Percentiles rank a stretch among this genome's conserved stretches.
Conservation (phyloP, 306 rosid genomes). For the Hippophae rhamnoides region DNA sequence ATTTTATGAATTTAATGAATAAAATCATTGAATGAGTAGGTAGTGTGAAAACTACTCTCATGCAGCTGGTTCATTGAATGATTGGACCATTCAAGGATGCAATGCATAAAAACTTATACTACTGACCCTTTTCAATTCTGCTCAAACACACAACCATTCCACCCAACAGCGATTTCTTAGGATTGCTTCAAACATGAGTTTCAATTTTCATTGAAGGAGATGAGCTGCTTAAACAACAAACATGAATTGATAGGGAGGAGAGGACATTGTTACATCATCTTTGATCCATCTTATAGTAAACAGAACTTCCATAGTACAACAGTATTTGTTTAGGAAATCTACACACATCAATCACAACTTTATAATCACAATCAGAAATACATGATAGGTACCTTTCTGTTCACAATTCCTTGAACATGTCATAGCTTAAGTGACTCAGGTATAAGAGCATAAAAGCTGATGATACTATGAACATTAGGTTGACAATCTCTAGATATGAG, state of each 20-base stretch:
- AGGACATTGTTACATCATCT: slow-evolving; percentile 10
- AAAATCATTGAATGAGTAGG: neutral
- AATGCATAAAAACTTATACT: neutral
- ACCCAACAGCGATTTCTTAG: no score
- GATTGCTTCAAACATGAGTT: neutral
- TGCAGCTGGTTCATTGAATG: neutral
- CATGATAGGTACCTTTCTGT: neutral
- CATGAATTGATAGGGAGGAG: slow-evolving; percentile 1
- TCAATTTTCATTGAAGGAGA: slow-evolving; percentile 7
- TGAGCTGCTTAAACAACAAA: neutral
- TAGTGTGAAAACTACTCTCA: neutral
- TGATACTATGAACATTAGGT: slow-evolving; percentile 26
- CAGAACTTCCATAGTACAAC: neutral
- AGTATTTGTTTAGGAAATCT: slow-evolving; percentile 13
- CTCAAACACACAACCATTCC: no score
- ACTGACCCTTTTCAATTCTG: no score
- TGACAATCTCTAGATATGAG: slow-evolving; percentile 20
- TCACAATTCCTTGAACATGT: slow-evolving; percentile 7
- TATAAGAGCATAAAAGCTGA: slow-evolving; percentile 16
- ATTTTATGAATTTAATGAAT: no score
- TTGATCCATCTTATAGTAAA: neutral
- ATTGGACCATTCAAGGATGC: slow-evolving; percentile 9
- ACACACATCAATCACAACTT: slow-evolving; percentile 22
- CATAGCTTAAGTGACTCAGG: slow-evolving; percentile 16
- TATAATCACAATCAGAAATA: slow-evolving; percentile 21